Percentiles rank a stretch among this genome's conserved stretches.
Evolutionary conservation across 306 rosid species (phyloP).

Genomic region (Vigna unguiculata): DNA sequence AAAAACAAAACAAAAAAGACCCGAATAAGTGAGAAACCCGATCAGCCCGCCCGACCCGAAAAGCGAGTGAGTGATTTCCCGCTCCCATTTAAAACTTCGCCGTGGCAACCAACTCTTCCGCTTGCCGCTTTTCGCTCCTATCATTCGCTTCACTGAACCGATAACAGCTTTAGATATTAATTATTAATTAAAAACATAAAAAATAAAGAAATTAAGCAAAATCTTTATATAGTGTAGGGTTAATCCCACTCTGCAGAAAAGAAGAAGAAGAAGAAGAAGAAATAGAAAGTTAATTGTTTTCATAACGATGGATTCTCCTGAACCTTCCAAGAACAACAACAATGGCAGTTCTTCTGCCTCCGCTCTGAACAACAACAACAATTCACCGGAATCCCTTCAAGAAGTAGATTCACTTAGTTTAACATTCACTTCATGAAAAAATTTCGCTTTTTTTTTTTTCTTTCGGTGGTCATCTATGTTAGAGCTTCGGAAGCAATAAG

Average conservation of each 20-base stretch:
- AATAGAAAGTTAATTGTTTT: neutral
- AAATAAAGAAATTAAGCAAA: neutral
- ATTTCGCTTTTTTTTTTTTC: neutral
- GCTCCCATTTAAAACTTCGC: too few relatives aligned
- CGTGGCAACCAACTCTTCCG: too few relatives aligned
- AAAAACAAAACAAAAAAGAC: too few relatives aligned
- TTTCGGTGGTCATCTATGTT: neutral
- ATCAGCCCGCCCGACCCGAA: too few relatives aligned
- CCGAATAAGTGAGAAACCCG: too few relatives aligned
- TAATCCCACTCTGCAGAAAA: too few relatives aligned
- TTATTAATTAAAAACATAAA: neutral
- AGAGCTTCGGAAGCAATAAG: neutral
- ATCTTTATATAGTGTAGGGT: constrained; percentile 30
- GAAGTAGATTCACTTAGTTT: constrained; percentile 48
- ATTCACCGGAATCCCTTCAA: constrained; percentile 51
- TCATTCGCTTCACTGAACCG: too few relatives aligned
- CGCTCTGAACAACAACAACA: constrained; percentile 7
- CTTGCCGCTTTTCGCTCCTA: too few relatives aligned
- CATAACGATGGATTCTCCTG: constrained; percentile 63
- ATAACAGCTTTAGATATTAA: too few relatives aligned
- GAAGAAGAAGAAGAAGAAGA: neutral
- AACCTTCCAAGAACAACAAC: constrained; percentile 47
- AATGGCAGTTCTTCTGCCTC: constrained; percentile 28
- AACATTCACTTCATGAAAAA: too few relatives aligned
- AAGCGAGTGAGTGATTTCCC: too few relatives aligned